Evolutionary conservation across 768 basidiomycete genomes (phyloP).

Genomic region (Suillus cothurnatus): DNA sequence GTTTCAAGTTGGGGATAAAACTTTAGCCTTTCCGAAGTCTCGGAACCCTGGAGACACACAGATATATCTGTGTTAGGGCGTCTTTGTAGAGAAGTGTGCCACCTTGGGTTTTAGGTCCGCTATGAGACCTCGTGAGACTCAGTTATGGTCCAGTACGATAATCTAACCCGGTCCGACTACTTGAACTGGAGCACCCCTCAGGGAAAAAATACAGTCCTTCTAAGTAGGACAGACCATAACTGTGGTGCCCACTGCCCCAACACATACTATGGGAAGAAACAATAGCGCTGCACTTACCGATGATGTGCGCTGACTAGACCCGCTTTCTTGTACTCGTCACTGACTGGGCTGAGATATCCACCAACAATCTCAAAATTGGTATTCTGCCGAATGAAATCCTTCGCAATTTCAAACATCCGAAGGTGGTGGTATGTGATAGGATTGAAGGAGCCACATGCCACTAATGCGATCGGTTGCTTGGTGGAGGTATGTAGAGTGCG

Average conservation of each 20-base stretch:
- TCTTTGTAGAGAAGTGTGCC: not conserved
- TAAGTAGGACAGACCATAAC: not conserved
- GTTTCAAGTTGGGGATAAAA: slow-evolving; percentile 9
- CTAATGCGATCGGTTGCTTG: slow-evolving; percentile 88
- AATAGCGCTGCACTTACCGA: slow-evolving; percentile 59
- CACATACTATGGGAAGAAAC: not conserved
- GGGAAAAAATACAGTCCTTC: not conserved
- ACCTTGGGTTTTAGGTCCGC: not conserved
- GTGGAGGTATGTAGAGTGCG: slow-evolving; percentile 57
- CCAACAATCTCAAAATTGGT: slow-evolving; percentile 93
- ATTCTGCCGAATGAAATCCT: slow-evolving; percentile 91
- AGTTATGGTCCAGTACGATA: not conserved
- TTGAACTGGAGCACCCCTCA: not conserved
- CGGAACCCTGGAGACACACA: slow-evolving; percentile 11
- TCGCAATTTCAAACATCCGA: slow-evolving; percentile 99
- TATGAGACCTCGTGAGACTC: not conserved
- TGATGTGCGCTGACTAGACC: slow-evolving; percentile 87
- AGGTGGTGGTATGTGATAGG: slow-evolving; percentile 96
- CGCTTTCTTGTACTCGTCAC: slow-evolving; percentile 94
- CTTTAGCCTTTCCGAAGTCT: slow-evolving; percentile 5
- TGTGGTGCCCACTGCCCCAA: not conserved
- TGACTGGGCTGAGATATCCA: slow-evolving; percentile 95
- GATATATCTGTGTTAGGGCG: not conserved
- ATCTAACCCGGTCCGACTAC: not conserved
- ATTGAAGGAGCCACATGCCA: slow-evolving; percentile 97